These are phyloP conservation scores for Globisporangium spiculum DNA, from an alignment of 352 stramenopile species.

Conservation along the genomic window DNA sequence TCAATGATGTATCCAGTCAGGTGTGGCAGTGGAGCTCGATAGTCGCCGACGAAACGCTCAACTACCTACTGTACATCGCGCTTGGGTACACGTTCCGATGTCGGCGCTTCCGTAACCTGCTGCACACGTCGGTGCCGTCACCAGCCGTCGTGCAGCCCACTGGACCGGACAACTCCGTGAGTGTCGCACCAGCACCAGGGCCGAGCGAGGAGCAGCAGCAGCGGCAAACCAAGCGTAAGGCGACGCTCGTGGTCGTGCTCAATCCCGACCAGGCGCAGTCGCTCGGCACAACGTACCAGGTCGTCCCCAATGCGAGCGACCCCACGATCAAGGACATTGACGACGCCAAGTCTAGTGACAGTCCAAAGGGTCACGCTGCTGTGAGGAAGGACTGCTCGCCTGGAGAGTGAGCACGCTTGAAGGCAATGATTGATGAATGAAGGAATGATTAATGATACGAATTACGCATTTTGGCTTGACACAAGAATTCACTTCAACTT, in stretches of 20 bases:
- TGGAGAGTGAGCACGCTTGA: not conserved
- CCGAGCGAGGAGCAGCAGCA: not conserved
- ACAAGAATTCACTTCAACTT: not conserved
- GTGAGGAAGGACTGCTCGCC: not conserved
- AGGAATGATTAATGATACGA: not conserved
- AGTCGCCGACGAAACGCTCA: constrained; percentile 38
- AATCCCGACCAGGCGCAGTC: constrained; percentile 37
- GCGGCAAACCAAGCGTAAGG: constrained; percentile 4
- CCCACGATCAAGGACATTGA: not conserved
- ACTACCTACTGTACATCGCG: constrained; percentile 34
- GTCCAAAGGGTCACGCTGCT: not conserved
- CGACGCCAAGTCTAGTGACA: not conserved
- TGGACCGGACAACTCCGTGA: not conserved
- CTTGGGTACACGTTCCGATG: constrained; percentile 64
- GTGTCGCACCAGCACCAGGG: constrained; percentile 6
- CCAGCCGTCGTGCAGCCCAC: not conserved
- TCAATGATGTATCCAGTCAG: constrained; percentile 34
- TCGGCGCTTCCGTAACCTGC: constrained; percentile 48
- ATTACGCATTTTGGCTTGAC: not conserved
- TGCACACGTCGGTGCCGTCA: constrained; percentile 22
- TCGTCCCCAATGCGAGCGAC: not conserved
- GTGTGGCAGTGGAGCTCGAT: constrained; percentile 34
- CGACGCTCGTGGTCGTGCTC: constrained; percentile 37
- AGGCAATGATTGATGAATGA: not conserved
- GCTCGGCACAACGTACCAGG: constrained; percentile 28